Evolutionary conservation across 2,329 filamentous ascomycete species (phyloP), one percentile per base, ranked within the genome.

Genomic region (Myriosclerotinia duriaeana): DNA sequence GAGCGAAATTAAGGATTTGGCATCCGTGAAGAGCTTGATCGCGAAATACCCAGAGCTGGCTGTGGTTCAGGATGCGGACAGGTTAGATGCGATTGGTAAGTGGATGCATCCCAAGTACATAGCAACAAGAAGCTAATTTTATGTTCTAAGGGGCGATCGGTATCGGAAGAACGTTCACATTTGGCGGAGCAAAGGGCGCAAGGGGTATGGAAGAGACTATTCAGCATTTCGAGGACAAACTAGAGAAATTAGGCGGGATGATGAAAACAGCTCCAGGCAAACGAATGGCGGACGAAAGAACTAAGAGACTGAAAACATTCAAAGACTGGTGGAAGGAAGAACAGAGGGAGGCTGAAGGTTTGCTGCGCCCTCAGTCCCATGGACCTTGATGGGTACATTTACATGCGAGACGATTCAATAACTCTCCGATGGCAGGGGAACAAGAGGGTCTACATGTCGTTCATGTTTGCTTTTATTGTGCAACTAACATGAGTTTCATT

Each of bases 31-130:
- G 36, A 78, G 79, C 2, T 80, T 93, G 40, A 81, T 96, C 20
- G 76, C 77, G 11, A 76, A 79, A 44, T 82, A 91, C 76, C 92
- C 91, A 0, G 92, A 96, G 78, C 80, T 96, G 42, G 93, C 87
- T 0, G 85, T 97, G 61, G 93, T 98, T 50, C 94, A 97, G 79
- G 94, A 98, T 77, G 93, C 94, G 3, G 94, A 98, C 80, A 84
- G 94, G 12, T 81, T 98, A n/a, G 94, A 98, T 79, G 92, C 94
- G 5, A 89, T 98, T 67, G 58, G 58, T 60, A 48, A 26, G 30
- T 6, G 58, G 34, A 9, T 60, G 14, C 30, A 60, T 17, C 8
- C 5, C 8, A 7, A 15, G 38, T 9, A 38, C 7, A 5, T 3
- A 17, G 6, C 3, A 48, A 26, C 11, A 50, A 50, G 30, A 38